phyloP scores from a whole-genome alignment of 2,329 filamentous ascomycete species.

The Beauveria bassiana region DNA sequence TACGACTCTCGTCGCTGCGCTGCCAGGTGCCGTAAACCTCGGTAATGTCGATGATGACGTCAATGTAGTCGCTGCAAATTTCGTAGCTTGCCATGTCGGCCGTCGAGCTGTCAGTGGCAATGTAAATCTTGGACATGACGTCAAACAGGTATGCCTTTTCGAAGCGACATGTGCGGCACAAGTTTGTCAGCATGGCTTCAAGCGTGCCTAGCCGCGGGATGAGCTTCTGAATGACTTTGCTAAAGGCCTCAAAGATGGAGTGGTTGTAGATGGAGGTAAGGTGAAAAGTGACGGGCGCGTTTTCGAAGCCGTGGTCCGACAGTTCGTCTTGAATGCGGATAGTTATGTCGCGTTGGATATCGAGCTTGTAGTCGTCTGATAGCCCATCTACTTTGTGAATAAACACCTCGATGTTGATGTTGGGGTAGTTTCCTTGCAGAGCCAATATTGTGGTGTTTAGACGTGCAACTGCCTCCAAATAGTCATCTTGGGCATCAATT shows the following conservation, averaged over 20 bases:
- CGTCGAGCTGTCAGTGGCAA: conserved; percentile 87
- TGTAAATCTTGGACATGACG: conserved; percentile 96
- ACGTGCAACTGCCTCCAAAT: conserved; percentile 80
- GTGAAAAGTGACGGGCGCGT: conserved; percentile 89
- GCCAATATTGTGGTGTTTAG: conserved; percentile 85
- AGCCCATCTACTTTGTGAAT: conserved; percentile 99
- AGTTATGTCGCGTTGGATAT: conserved; percentile 93
- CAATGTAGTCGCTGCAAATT: conserved; percentile 97
- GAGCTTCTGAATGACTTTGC: conserved; percentile 95
- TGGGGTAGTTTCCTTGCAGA: conserved; percentile 79
- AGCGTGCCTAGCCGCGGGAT: conserved; percentile 89
- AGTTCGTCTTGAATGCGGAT: conserved; percentile 95
- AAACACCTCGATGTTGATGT: conserved; percentile 96
- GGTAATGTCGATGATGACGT: conserved; percentile 94
- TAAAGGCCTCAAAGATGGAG: conserved; percentile 96
- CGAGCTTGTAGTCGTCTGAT: conserved; percentile 90
- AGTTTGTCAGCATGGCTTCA: conserved; percentile 86
- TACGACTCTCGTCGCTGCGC: conserved; percentile 46
- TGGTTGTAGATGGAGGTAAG: conserved; percentile 98
- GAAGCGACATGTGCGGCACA: conserved; percentile 89
- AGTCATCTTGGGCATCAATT: conserved; percentile 97
- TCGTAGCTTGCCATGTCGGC: conserved; percentile 95
- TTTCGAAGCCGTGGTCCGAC: conserved; percentile 86
- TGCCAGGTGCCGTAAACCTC: conserved; percentile 83
- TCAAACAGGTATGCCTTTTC: conserved; percentile 98